phyloP scores from a whole-genome alignment of 1,284 basidiomycete species.

The Thecaphora thlaspeos region DNA sequence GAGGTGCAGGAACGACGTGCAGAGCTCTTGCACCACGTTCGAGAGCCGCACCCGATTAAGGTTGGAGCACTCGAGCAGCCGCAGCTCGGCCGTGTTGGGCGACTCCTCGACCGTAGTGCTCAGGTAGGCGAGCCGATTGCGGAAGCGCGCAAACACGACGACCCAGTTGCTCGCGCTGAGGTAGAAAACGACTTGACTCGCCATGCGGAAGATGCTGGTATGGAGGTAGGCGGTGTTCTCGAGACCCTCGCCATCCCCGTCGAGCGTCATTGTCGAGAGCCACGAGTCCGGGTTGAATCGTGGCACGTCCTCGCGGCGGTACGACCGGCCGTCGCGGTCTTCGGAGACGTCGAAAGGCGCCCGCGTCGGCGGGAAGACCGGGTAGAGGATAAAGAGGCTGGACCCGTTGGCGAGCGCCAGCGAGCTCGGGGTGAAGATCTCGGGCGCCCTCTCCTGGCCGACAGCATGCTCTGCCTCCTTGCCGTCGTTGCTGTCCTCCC shows the following conservation, averaged over 20 bases:
- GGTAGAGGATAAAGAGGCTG: slow-evolving; percentile 43
- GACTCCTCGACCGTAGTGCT: slow-evolving; percentile 62
- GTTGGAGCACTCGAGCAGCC: slow-evolving; percentile 64
- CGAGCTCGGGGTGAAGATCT: slow-evolving; percentile 33
- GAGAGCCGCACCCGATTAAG: slow-evolving; percentile 58
- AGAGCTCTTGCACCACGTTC: slow-evolving; percentile 66
- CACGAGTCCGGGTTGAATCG: slow-evolving; percentile 37
- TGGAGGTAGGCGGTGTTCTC: slow-evolving; percentile 28
- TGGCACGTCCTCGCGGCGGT: slow-evolving; percentile 4
- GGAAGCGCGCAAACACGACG: slow-evolving; percentile 73
- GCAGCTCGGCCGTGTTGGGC: slow-evolving; percentile 70
- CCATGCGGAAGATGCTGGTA: slow-evolving; percentile 58
- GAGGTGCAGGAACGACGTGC: slow-evolving; percentile 80
- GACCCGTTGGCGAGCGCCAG: slow-evolving; percentile 38
- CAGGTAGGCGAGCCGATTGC: slow-evolving; percentile 70
- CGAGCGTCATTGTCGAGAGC: slow-evolving; percentile 21
- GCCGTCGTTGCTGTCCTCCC: slow-evolving; percentile 22
- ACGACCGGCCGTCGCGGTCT: slow-evolving; percentile 3
- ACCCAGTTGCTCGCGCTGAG: slow-evolving; percentile 88
- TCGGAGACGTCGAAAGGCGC: slow-evolving; percentile 33
- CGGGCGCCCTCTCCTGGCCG: slow-evolving; percentile 20
- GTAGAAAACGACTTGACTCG: slow-evolving; percentile 77
- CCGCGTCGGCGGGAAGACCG: slow-evolving; percentile 40
- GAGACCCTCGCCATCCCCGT: slow-evolving; percentile 20
- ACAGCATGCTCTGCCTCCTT: slow-evolving; percentile 10